Percentiles rank a stretch among this genome's conserved stretches.
Conservation (phyloP, 2,329 filamentous ascomycete species). For the Ceratocystis variospora region DNA sequence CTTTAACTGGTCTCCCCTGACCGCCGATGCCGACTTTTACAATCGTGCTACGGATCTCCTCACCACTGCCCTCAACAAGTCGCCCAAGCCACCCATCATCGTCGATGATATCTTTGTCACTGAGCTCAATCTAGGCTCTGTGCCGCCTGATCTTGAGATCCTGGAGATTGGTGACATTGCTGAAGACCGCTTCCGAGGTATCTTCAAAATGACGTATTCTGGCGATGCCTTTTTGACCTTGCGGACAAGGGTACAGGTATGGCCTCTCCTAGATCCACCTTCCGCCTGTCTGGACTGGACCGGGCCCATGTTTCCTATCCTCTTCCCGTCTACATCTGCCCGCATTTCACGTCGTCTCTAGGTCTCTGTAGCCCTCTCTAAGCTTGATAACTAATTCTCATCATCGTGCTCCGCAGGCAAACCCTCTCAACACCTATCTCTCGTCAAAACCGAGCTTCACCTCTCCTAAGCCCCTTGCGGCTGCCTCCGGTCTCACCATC, state of each 20-base stretch:
- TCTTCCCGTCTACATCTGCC: neutral
- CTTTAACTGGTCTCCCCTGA: slow-evolving; percentile 99
- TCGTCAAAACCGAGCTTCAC: slow-evolving; percentile 84
- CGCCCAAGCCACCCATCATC: slow-evolving; percentile 93
- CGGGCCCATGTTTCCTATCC: neutral
- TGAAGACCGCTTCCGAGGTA: slow-evolving; percentile 90
- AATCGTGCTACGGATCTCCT: slow-evolving; percentile 84
- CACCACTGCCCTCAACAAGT: slow-evolving; percentile 92
- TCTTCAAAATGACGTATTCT: slow-evolving; percentile 98
- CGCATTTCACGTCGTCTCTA: neutral
- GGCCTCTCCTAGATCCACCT: neutral
- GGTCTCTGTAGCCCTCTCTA: neutral
- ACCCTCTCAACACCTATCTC: slow-evolving; percentile 91
- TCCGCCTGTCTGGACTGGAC: neutral
- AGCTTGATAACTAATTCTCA: neutral
- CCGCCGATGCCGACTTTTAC: slow-evolving; percentile 85
- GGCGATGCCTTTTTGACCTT: slow-evolving; percentile 92
- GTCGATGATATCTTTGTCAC: slow-evolving; percentile 98
- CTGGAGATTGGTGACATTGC: slow-evolving; percentile 94
- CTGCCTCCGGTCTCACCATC: slow-evolving; percentile 83
- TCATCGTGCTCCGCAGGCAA: slow-evolving; percentile 47
- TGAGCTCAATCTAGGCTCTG: slow-evolving; percentile 89
- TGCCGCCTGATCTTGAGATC: slow-evolving; percentile 90
- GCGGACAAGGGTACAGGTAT: slow-evolving; percentile 83
- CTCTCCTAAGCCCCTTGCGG: slow-evolving; percentile 81